These are phyloP conservation scores for Hymenoscyphus repandus DNA, from an alignment of 2,329 filamentous ascomycete genomes.

Conservation along the genomic window DNA sequence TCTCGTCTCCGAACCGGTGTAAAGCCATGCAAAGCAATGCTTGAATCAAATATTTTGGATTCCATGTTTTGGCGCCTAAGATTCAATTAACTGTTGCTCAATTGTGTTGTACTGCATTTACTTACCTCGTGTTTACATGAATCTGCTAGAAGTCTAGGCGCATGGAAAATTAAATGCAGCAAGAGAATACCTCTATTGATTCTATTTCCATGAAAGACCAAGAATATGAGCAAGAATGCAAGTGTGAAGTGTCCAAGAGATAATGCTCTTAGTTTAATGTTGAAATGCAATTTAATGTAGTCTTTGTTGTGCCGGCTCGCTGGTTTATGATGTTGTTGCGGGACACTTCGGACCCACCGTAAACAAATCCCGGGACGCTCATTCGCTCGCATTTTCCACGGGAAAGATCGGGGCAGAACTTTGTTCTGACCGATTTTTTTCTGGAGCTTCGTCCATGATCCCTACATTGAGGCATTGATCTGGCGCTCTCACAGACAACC, in stretches of 20 bases:
- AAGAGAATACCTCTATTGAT: background rate
- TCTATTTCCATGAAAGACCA: background rate
- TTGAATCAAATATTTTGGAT: background rate
- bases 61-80: constrained; percentile 9
- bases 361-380: background rate
- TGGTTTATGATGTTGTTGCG: background rate
- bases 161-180: constrained; percentile 1
- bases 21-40: constrained; percentile 17
- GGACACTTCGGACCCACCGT: background rate
- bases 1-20: constrained; percentile 27
- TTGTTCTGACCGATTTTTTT: background rate
- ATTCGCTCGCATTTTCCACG: background rate
- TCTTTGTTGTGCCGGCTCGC: background rate
- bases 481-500: constrained; percentile 11
- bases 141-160: background rate
- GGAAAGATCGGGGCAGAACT: background rate
- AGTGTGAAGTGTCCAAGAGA: background rate
- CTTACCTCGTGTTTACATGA: constrained; percentile 8
- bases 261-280: background rate
- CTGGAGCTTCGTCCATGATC: constrained; percentile 3
- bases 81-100: background rate
- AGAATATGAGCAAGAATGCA: background rate
- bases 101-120: background rate
- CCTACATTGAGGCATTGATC: constrained; percentile 10
- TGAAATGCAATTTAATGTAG: background rate